Conservation (phyloP, 148 eudicot species). For the Fagopyrum homotropicum region DNA sequence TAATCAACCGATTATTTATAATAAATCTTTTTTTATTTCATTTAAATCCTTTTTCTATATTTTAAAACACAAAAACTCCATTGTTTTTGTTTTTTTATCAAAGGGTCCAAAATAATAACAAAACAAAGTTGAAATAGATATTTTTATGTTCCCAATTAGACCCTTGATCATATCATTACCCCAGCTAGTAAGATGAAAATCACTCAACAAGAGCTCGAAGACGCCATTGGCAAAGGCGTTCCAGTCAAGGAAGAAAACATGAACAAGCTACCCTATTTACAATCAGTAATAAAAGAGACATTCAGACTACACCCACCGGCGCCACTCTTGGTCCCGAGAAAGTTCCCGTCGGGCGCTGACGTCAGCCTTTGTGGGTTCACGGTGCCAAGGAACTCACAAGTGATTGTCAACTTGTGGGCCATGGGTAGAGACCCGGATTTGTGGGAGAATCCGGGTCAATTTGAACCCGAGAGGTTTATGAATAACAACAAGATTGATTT, state of each 20-base stretch:
- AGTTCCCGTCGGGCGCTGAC: constrained; percentile 1
- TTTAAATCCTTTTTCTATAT: too few relatives aligned
- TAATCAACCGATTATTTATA: too few relatives aligned
- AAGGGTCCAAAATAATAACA: too few relatives aligned
- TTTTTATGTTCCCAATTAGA: too few relatives aligned
- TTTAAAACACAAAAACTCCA: too few relatives aligned
- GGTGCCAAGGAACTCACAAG: constrained; percentile 28
- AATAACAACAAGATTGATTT: constrained; percentile 22
- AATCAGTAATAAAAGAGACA: constrained; percentile 31
- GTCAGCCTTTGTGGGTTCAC: constrained; percentile 14
- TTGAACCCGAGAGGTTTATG: constrained; percentile 32
- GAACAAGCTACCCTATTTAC: constrained; percentile 22
- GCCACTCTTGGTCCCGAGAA: constrained; percentile 30
- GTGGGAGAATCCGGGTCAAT: constrained; percentile 23
- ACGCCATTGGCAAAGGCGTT: constrained; percentile 19
- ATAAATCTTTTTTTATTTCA: too few relatives aligned
- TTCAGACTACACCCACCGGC: constrained; percentile 30
- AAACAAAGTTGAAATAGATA: too few relatives aligned
- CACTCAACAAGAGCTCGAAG: constrained; percentile 22
- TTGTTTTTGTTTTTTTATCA: too few relatives aligned
- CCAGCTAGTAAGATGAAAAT: background rate
- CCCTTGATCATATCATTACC: too few relatives aligned
- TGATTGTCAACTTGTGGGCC: constrained; percentile 33
- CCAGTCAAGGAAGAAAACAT: constrained; percentile 26
- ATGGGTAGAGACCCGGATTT: constrained; percentile 29